Percentiles rank a stretch among this genome's conserved stretches.
Conservation (phyloP, 2,329 filamentous ascomycete species). For the Apiospora kogelbergensis region DNA sequence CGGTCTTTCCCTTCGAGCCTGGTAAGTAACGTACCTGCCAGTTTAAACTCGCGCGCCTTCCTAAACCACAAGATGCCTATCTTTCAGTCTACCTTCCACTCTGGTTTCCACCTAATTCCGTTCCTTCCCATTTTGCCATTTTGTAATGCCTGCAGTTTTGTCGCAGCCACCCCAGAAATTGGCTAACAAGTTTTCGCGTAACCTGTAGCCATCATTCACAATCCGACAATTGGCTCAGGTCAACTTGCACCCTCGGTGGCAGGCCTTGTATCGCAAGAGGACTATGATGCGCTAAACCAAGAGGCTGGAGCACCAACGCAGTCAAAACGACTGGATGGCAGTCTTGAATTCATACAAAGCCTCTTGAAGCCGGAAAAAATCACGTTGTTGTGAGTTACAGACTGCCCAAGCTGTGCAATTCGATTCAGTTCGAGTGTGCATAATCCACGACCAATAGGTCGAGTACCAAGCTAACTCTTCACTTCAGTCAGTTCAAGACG, state of each 20-base stretch:
- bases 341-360: slow-evolving; percentile 71
- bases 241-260: slow-evolving; percentile 51
- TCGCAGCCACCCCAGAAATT: neutral
- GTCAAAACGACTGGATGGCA: slow-evolving; percentile 68
- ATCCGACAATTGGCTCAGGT: slow-evolving; percentile 59
- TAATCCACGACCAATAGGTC: neutral
- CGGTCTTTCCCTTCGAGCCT: slow-evolving; percentile 75
- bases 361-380: slow-evolving; percentile 71
- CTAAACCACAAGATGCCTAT: neutral
- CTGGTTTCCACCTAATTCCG: neutral
- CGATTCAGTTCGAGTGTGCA: neutral
- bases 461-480: neutral
- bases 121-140: neutral
- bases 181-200: neutral
- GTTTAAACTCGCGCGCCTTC: slow-evolving; percentile 7
- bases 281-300: slow-evolving; percentile 69
- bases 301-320: slow-evolving; percentile 60
- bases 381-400: slow-evolving; percentile 60
- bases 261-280: slow-evolving; percentile 50
- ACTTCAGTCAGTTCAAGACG: slow-evolving; percentile 49
- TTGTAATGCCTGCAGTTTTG: neutral
- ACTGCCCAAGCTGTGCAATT: neutral
- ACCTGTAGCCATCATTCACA: slow-evolving; percentile 61
- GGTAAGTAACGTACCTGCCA: slow-evolving; percentile 47
- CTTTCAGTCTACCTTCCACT: too few species aligned